A percentile compares a stretch with the other conserved stretches of the same genome.
These are phyloP conservation scores for Carex kokanica DNA, from an alignment of 176 grass and related monocot species.

Conservation along the genomic window DNA sequence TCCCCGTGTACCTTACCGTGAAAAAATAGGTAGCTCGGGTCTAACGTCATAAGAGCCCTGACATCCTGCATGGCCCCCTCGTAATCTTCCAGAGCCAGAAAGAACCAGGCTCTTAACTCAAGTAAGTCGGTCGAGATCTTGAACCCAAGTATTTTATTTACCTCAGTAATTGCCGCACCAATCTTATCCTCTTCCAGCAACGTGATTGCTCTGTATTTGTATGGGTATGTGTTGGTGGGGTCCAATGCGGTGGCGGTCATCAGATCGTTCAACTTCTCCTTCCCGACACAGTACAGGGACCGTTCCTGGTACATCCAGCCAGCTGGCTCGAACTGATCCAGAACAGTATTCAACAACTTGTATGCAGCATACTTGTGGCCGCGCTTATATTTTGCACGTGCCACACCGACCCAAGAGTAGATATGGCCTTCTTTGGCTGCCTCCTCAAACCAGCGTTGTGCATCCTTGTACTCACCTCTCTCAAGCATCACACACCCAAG, in stretches of 20 bases:
- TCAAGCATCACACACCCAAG: conserved; percentile 88
- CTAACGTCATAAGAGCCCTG: conserved; percentile 65
- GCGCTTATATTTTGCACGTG: conserved; percentile 75
- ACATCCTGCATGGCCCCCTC: conserved; percentile 69
- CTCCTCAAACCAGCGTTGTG: conserved; percentile 74
- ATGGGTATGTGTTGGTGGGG: conserved; percentile 69
- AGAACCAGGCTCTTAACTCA: conserved; percentile 86
- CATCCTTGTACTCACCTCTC: conserved; percentile 85
- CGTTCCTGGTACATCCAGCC: conserved; percentile 96
- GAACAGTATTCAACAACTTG: conserved; percentile 68
- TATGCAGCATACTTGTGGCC: conserved; percentile 94
- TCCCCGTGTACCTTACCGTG: conserved; percentile 82
- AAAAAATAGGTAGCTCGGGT: conserved; percentile 81
- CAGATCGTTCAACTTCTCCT: conserved; percentile 75
- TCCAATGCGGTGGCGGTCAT: conserved; percentile 58
- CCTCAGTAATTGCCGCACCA: conserved; percentile 54
- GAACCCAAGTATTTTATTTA: conserved; percentile 76
- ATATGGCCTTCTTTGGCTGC: conserved; percentile 72
- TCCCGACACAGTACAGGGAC: conserved; percentile 65
- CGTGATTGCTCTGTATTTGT: conserved; percentile 66
- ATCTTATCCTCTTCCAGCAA: conserved; percentile 76
- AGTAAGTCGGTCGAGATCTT: conserved; percentile 74
- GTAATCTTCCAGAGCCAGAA: conserved; percentile 53
- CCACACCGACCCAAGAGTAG: conserved; percentile 76
- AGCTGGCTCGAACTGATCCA: conserved; percentile 43